Conservation (phyloP, 2,329 filamentous ascomycete species). For the Cladosporium halotolerans region DNA sequence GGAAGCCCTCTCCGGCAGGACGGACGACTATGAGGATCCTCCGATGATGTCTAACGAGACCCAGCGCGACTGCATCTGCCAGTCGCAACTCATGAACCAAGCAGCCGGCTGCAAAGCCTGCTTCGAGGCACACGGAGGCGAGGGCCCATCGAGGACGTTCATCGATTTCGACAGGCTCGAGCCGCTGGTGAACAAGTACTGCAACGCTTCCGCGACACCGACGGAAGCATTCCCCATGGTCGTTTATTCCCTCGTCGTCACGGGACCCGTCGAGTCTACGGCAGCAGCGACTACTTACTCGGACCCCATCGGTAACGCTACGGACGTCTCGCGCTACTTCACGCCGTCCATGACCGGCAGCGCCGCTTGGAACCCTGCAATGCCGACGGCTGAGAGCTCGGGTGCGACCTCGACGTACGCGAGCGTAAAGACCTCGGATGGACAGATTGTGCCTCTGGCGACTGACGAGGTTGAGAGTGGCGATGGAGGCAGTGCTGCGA, state of each 20-base stretch:
- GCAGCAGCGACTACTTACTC: constrained; percentile 14
- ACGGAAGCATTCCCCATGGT: constrained; percentile 17
- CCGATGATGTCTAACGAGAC: constrained; percentile 17
- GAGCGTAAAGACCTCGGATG: constrained; percentile 13
- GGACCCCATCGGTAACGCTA: constrained; percentile 25
- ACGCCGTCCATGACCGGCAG: constrained; percentile 24
- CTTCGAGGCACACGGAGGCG: constrained; percentile 19
- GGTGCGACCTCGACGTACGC: constrained; percentile 13
- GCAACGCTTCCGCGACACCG: constrained; percentile 22
- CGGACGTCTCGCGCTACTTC: constrained; percentile 24
- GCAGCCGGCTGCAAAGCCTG: constrained; percentile 20
- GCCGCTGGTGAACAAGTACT: constrained; percentile 19
- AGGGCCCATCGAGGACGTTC: not conserved
- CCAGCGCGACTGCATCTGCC: constrained; percentile 25
- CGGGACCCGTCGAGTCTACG: not conserved
- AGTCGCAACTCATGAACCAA: constrained; percentile 21
- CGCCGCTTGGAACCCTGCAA: not conserved
- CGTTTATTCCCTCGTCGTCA: not conserved
- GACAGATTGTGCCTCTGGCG: constrained; percentile 16
- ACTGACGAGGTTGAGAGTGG: not conserved
- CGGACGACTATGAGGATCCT: not conserved
- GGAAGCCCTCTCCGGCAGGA: not conserved
- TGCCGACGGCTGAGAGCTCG: constrained; percentile 15
- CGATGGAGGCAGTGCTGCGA: not conserved
- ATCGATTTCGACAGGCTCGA: constrained; percentile 6